Base-by-base conservation (phyloP, 2,329 filamentous ascomycete genomes). In the Claviceps maximensis region DNA sequence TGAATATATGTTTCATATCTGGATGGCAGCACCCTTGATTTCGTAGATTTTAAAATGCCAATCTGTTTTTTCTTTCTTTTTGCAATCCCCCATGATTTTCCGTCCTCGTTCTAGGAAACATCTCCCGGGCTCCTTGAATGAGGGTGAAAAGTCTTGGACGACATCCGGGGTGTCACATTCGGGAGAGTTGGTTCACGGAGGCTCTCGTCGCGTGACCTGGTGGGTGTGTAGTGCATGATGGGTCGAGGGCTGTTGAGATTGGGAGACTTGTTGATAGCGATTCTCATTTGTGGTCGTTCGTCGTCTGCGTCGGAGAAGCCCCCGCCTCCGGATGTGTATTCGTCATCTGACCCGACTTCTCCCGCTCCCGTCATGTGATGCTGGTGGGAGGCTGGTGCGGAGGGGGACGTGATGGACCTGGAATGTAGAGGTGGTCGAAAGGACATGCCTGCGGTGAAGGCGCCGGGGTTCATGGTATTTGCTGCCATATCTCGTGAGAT, bases 371-470 rank as follows among this genome's bases (percentile, higher is more conserved):
- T 75, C 52, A 79, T 73, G 36, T 75, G 75, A 12, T 73, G 66
- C 56, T 81, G 74, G 59, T 79, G 76, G 8, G 75, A 76, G 6
- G 75, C 69, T 12, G 80, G 73, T 6, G 77, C 73, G 8, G 80
- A 80, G 1, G 91, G 90, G 0, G 88, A 94, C 0, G 91, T 96
- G 50, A 95, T 79, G 13, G 89, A 94, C 19, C 91, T 83, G 6
- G 81, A 78, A 64, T 95, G 90, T 21, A 95, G 72, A 2, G 78
- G 79, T 0, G 88, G 86, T 5, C 89, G 75, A 8, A 69, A 67
- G 12, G 71, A 64, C 10, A 71, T 61, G 15, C 68, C 64, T 4
- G 70, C 61, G 56, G 70, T 75, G 69, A 84, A 77, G 27, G 79
- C 79, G 8, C 74, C 80, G 0, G 82, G 80, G 52, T 76, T 82